These are phyloP conservation scores for Xylaria sp. DNA, from an alignment of 2,329 filamentous ascomycete species.

Conservation along the genomic window DNA sequence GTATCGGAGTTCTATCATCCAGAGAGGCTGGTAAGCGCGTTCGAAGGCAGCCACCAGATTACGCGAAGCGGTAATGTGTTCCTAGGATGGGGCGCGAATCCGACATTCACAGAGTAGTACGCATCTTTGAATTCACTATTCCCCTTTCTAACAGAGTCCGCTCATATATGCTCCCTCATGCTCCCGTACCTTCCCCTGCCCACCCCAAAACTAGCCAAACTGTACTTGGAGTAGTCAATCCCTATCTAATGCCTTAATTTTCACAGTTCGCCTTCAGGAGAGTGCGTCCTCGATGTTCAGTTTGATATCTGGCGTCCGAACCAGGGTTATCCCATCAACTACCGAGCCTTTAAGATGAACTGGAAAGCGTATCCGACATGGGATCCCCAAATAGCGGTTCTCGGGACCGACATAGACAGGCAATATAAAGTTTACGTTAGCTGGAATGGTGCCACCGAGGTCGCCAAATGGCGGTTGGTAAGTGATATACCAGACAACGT, in stretches of 20 bases:
- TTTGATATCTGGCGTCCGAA: conserved; percentile 49
- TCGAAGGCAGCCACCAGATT: conserved; percentile 34
- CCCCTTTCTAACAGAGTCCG: too few relatives aligned
- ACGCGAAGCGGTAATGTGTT: conserved; percentile 41
- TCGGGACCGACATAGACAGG: background rate
- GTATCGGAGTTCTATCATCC: conserved; percentile 38
- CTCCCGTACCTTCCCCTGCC: background rate
- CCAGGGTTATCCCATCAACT: conserved; percentile 41
- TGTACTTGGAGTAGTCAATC: background rate
- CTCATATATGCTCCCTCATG: background rate
- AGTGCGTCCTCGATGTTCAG: conserved; percentile 49
- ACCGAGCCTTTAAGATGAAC: conserved; percentile 51
- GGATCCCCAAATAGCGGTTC: conserved; percentile 35
- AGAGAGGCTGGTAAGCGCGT: conserved; percentile 27
- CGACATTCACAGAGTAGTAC: conserved; percentile 51
- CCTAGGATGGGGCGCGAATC: conserved; percentile 52
- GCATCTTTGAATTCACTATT: background rate
- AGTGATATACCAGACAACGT: background rate
- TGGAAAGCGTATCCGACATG: conserved; percentile 45
- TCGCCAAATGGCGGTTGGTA: conserved; percentile 36
- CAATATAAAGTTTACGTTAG: conserved; percentile 30
- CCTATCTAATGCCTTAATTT: background rate
- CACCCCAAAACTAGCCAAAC: background rate
- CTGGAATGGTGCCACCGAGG: conserved; percentile 41
- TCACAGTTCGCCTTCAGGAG: conserved; percentile 44